phyloP scores from a whole-genome alignment of 768 basidiomycete species.

The Leccinellum rugosiceps region DNA sequence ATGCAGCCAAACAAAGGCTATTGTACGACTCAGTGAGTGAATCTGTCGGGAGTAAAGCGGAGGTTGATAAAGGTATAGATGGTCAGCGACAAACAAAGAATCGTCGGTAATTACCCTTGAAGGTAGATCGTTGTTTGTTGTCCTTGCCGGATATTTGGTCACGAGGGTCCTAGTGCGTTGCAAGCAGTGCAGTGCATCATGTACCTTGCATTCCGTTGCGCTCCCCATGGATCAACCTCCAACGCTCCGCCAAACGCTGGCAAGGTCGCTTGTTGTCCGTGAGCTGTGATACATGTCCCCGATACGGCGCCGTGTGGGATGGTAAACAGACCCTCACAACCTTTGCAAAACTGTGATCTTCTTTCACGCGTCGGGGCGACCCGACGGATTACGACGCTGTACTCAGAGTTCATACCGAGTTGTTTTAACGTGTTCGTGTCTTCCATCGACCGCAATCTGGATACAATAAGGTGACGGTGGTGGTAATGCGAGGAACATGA shows the following conservation, averaged over 20 bases:
- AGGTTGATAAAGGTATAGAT: not conserved
- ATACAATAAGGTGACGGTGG: not conserved
- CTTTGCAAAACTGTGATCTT: not conserved
- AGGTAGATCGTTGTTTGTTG: not conserved
- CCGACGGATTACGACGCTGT: not conserved
- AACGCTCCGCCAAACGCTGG: not conserved
- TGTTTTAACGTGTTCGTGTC: not conserved
- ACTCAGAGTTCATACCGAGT: not conserved
- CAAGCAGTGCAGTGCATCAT: not conserved
- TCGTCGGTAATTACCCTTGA: not conserved
- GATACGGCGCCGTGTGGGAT: not conserved
- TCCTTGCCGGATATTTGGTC: not conserved
- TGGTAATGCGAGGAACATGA: not conserved
- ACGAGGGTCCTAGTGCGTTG: not conserved
- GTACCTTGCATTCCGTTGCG: not conserved
- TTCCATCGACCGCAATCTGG: not conserved
- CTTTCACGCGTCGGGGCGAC: not conserved
- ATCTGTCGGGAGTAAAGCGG: not conserved
- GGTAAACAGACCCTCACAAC: not conserved
- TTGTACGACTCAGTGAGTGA: not conserved
- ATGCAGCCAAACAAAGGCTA: too few species aligned
- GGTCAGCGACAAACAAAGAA: not conserved
- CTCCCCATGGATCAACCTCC: not conserved
- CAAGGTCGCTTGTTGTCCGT: not conserved
- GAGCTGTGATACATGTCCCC: not conserved